Base-by-base conservation (phyloP, 305 asterid species). In the Fraxinus velutina region DNA sequence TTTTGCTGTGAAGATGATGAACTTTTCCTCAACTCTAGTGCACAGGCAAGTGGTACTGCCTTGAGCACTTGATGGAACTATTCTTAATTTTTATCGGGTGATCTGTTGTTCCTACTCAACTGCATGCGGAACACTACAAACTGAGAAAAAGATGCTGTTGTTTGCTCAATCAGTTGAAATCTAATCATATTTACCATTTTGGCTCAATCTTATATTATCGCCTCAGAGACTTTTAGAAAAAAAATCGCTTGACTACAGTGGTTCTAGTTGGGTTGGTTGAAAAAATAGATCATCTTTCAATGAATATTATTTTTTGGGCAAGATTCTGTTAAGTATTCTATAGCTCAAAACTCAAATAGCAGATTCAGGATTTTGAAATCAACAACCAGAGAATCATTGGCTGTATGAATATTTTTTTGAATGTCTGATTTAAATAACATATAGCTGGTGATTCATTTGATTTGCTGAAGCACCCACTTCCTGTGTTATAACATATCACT, bases 1-100 rank as follows among this genome's bases (percentile, higher is more conserved):
- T 93, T 92, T 84, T 96, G 97, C 86, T 90, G 86, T 76, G 99
- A 96, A 88, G 98, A 96, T 83, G 99, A 96, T 86, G 99, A 94
- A 86, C 96, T 96, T 77, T 96, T 94, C 84, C 93, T 93, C 81
- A 89, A 86, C 87, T 94, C 97, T 80, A 91, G 83, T 89, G 81
- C 89, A 84, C 97, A 96, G 98, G 98, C 95, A 94, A 89, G 93
- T 90, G 84, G 80, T 75, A 76, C 78, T 84, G 76, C 71, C 85
- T 86, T 85, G 75, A 74, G 81, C 75, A 84, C 82, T 82, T 83
- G 24, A 73, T 70, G 64, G 76, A 73, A 78, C 71, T 78, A 44
- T 80, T 74, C 33, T 47, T 73, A 71, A 19, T 27, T 78, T 72
- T 0, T 82, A 30, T 47, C 0, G 33, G 75, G 3, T 47, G 30